Evolutionary conservation across 179 eudicot species (phyloP).

Genomic region (Beta corolliflora): DNA sequence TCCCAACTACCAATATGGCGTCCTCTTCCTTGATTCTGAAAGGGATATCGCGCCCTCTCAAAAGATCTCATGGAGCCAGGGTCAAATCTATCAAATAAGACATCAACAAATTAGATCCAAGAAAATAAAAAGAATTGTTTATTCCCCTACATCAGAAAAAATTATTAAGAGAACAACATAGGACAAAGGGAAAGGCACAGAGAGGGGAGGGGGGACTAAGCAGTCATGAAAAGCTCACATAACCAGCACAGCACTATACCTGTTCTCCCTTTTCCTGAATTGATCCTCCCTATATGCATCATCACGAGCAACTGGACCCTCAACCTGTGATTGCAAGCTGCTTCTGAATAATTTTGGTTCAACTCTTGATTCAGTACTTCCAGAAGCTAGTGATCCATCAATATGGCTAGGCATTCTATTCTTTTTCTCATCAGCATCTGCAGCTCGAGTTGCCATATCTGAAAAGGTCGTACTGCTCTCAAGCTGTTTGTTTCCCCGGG

Average conservation of each 20-base stretch:
- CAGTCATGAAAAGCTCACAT: neutral
- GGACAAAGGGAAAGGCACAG: neutral
- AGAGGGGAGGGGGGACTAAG: neutral
- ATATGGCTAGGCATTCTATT: constrained; percentile 17
- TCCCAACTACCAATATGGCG: constrained; percentile 31
- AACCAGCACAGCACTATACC: constrained; percentile 23
- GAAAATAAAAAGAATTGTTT: neutral
- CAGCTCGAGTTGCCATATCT: constrained; percentile 18
- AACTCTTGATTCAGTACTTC: constrained; percentile 17
- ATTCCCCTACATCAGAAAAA: neutral
- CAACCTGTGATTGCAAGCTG: constrained; percentile 32
- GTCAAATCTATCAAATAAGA: constrained; percentile 32
- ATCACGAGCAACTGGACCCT: constrained; percentile 30
- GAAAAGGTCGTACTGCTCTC: constrained; percentile 23
- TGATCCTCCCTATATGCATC: constrained; percentile 26
- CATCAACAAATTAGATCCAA: constrained; percentile 20
- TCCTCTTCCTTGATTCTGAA: constrained; percentile 34
- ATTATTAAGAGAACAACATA: neutral
- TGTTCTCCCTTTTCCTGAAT: constrained; percentile 23
- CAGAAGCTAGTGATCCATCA: constrained; percentile 18
- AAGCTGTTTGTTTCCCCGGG: constrained; percentile 24
- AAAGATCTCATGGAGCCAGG: constrained; percentile 29
- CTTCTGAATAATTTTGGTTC: constrained; percentile 32
- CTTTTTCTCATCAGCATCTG: constrained; percentile 17
- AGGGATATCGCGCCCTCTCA: constrained; percentile 30